Conservation (phyloP, 495 filamentous ascomycete genomes). For the Hyaloscypha bicolor region DNA sequence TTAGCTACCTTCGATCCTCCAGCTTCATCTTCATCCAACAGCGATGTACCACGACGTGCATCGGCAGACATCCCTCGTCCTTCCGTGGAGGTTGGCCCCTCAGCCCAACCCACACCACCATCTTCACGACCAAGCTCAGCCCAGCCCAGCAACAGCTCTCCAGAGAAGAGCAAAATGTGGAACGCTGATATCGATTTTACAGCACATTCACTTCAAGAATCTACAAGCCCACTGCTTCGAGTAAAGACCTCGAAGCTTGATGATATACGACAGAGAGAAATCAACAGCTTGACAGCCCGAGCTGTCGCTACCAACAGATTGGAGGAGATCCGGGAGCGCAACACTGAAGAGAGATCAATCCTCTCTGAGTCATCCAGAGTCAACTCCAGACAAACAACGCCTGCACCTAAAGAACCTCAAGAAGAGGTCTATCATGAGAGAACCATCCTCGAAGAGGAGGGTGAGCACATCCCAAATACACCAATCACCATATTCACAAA, state of each 20-base stretch:
- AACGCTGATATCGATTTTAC: constrained; percentile 62
- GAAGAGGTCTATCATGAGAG: constrained; percentile 31
- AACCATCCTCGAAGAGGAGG: constrained; percentile 36
- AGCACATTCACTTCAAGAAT: constrained; percentile 61
- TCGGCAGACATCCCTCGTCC: constrained; percentile 44
- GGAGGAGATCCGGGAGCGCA: constrained; percentile 57
- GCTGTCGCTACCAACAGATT: constrained; percentile 60
- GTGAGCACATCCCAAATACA: constrained; percentile 50
- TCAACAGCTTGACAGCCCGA: constrained; percentile 57
- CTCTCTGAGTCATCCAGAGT: constrained; percentile 38
- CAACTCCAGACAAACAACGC: constrained; percentile 35
- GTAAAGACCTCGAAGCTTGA: constrained; percentile 51
- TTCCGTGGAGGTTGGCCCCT: constrained; percentile 48
- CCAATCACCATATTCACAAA: constrained; percentile 54
- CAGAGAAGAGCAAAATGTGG: constrained; percentile 53
- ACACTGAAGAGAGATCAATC: constrained; percentile 45
- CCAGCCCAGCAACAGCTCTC: constrained; percentile 39
- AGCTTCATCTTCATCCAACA: background rate
- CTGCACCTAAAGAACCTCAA: constrained; percentile 31
- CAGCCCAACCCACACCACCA: constrained; percentile 37
- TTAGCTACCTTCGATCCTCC: background rate
- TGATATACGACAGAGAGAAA: constrained; percentile 59
- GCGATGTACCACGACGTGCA: constrained; percentile 21
- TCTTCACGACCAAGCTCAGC: constrained; percentile 40
- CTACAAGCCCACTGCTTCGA: constrained; percentile 58